Evolutionary conservation across 768 basidiomycete genomes (phyloP).

Genomic region (Kwoniella botswanensis): DNA sequence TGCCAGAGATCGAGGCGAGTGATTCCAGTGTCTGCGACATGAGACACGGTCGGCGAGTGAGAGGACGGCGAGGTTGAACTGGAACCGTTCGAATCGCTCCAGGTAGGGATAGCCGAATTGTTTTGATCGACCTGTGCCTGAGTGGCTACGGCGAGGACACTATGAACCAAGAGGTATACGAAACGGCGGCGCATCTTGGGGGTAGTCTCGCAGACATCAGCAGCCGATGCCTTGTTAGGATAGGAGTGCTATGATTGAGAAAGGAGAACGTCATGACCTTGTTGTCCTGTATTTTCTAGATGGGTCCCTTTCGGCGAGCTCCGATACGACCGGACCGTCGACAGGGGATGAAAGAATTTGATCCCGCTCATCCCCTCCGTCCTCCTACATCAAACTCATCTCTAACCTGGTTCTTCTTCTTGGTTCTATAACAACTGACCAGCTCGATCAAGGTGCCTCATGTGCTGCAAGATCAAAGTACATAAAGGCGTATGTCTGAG

Average conservation of each 20-base stretch:
- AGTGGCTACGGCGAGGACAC: too few species aligned
- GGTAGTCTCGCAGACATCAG: background rate
- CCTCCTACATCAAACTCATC: background rate
- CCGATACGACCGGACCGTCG: background rate
- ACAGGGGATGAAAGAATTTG: background rate
- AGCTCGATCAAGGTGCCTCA: slow-evolving; percentile 28
- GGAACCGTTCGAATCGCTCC: background rate
- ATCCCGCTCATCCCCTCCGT: slow-evolving; percentile 8
- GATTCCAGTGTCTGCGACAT: background rate
- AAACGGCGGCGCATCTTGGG: slow-evolving; percentile 16
- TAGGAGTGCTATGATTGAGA: background rate
- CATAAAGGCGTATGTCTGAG: slow-evolving; percentile 29
- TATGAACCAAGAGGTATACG: background rate
- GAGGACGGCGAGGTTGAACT: background rate
- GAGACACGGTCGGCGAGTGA: too few species aligned
- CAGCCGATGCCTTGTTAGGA: background rate
- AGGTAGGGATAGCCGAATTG: background rate
- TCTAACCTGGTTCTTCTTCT: background rate
- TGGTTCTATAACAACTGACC: background rate
- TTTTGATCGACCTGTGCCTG: background rate
- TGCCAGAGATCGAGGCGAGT: slow-evolving; percentile 21
- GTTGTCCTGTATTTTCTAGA: too few species aligned
- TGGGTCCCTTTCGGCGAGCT: background rate
- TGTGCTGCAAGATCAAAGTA: slow-evolving; percentile 20
- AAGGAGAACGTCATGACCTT: background rate